phyloP scores from a whole-genome alignment of 805 yeast species.

The Metschnikowia vanudenii region DNA sequence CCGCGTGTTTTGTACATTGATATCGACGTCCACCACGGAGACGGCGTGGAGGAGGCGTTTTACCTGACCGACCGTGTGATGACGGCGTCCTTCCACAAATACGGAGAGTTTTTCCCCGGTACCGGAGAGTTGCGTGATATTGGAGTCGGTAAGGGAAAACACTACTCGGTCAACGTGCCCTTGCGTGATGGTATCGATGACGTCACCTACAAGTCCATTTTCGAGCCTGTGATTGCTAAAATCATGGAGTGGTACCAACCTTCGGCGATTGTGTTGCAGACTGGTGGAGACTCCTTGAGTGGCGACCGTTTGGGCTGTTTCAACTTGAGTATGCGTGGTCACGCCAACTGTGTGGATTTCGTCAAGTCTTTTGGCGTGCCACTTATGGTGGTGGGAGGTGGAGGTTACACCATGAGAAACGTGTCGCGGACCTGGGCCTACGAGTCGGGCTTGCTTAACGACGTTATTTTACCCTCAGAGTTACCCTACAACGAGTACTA shows the following conservation, averaged over 20 bases:
- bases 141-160: conserved; percentile 82
- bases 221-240: conserved; percentile 82
- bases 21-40: conserved; percentile 92
- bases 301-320: conserved; percentile 96
- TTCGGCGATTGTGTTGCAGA: conserved; percentile 92
- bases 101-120: conserved; percentile 92
- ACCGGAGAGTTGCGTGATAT: conserved; percentile 84
- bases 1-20: conserved; percentile 87
- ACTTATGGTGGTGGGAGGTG: conserved; percentile 93
- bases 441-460: conserved; percentile 85
- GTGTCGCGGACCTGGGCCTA: conserved; percentile 95
- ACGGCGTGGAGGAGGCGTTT: conserved; percentile 93
- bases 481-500: conserved; percentile 94
- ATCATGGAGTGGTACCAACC: conserved; percentile 89
- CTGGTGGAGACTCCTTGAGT: conserved; percentile 96
- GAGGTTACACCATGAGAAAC: conserved; percentile 97
- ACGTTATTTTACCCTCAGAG: conserved; percentile 70
- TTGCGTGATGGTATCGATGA: conserved; percentile 93
- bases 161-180: conserved; percentile 84
- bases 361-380: conserved; percentile 86
- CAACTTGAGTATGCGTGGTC: conserved; percentile 89
- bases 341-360: conserved; percentile 91
- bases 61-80: conserved; percentile 88
- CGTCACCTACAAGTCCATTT: conserved; percentile 74
- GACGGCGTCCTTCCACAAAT: conserved; percentile 89